Base-by-base conservation (phyloP, 2,329 filamentous ascomycete genomes). In the Phyllosticta citribraziliensis region DNA sequence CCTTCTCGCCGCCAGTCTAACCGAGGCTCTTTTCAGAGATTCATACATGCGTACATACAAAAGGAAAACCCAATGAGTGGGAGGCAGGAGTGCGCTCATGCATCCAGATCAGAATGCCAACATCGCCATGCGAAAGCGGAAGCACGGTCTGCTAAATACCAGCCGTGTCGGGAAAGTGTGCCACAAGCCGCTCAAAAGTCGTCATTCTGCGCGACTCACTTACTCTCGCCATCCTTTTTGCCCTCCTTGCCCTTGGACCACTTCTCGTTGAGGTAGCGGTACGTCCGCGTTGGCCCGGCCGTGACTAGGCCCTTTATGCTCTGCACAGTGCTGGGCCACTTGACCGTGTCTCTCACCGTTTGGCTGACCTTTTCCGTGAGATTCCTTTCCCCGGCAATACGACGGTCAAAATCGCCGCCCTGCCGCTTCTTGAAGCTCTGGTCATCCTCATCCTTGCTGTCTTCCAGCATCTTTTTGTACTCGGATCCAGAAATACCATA, bases 271-370 rank as follows among this genome's bases (percentile, higher is more conserved):
- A 95, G 69, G 72, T 99, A 99, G 64, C 86, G 83, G 78, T 83
- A 82, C 5, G 87, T 87, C 68, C 86, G 84, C 6, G 78, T 70
- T 17, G 88, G 72, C 0, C 94, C 95, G 0, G 88, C 86, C 2
- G 91, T 97, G 53, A 97, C 73, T 1, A 88, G 73, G 1, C 91
- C 87, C 76, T 99, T 99, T 64, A 93, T 71, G 59, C 86, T 94
- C 75, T 99, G 93, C 5, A 86, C 86, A 2, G 89, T 91, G 68
- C 91, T 94, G 0, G 94, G 92, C 94, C 94, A 97, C 61, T 85
- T 84, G 67, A 97, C 90, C 0, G 95, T 97, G 71, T 88, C 88
- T 70, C 86, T 88, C 69, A 99, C 92, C 51, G 91, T 88, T 47
- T 81, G 80, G 35, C 86, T 83, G 19, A 97, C 84, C 66, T 88